Base-by-base conservation (phyloP, 371 early-diverging fungal species). In the Mucor plumbeus region DNA sequence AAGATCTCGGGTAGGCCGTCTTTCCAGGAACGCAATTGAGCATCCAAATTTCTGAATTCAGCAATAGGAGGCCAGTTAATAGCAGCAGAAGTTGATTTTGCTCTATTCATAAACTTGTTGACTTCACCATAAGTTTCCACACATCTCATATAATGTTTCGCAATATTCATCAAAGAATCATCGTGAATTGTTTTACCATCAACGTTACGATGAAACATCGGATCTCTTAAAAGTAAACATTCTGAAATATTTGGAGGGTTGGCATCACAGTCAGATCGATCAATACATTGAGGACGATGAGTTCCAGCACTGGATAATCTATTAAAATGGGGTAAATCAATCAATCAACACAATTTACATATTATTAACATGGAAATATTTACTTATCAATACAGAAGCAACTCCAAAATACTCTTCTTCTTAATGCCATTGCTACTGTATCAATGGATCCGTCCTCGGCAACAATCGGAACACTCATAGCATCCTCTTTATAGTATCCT, bases 321-420 rank as follows among this genome's bases (percentile, higher is more conserved):
- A 59, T 17, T 13, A 40, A 41, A 19, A 34, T 6, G 43, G 47
- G 15, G 5, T 59, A 62, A 36, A 7, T 53, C 36, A 17, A 9
- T 56, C 26, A 7, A 21, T 6, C 26, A 26, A 26, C 3, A 26
- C 26, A 26, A 26, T 26, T 26, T 7, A 5, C n/a, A 26, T 31
- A 33, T 36, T 26, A 48, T 19, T 3, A 6, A 50, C 3, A 19
- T 41, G 11, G 34, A 21, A 35, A 5, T 44, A 33, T 43, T 31
- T 73, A 78, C 80, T 78, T 79, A 68, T 84, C 84, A 36, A 84
- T 75, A 40, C 77, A 72, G 35, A 84, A 73, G 61, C 86, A 85
- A 39, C 85, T 82, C 89, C 88, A 88, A 66, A 84, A 87, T 0
- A 86, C 72, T 26, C 88, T 65, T 33, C 88, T 71, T 50, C 87